Conservation (phyloP, 345 rosid genomes). For the Bretschneidera sinensis region DNA sequence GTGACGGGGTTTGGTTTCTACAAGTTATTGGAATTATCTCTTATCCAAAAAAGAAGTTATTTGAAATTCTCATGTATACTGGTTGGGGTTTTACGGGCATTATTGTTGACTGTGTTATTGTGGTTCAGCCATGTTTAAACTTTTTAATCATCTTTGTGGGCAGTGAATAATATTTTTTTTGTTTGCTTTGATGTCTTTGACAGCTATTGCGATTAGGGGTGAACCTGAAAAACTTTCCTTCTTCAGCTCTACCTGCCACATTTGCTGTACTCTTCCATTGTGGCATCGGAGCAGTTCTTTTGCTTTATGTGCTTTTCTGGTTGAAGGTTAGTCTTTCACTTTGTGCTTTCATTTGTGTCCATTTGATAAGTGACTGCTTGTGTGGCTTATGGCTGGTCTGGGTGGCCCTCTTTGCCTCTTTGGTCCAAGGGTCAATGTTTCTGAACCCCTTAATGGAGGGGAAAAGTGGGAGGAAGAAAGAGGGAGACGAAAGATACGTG, state of each 20-base stretch:
- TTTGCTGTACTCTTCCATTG: conserved; percentile 75
- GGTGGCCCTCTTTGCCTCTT: too few relatives aligned
- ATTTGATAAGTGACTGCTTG: too few relatives aligned
- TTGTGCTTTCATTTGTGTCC: background rate
- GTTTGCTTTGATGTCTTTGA: conserved; percentile 15
- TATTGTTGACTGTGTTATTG: background rate
- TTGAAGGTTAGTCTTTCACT: conserved; percentile 53
- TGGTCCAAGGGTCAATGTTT: too few relatives aligned
- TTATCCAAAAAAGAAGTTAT: too few relatives aligned
- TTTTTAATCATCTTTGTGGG: background rate
- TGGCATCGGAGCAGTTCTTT: conserved; percentile 80
- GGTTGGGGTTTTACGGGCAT: background rate
- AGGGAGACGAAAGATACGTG: too few relatives aligned
- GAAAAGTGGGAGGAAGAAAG: too few relatives aligned
- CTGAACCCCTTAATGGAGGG: too few relatives aligned
- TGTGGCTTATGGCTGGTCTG: too few relatives aligned
- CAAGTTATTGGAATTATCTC: background rate
- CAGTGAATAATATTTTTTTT: background rate
- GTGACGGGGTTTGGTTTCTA: too few relatives aligned
- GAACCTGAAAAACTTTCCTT: conserved; percentile 85
- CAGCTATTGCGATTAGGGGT: conserved; percentile 73
- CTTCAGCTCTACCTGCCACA: conserved; percentile 54
- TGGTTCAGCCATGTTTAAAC: background rate
- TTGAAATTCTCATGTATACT: too few relatives aligned
- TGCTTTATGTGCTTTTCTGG: conserved; percentile 92